A percentile compares a stretch with the other conserved stretches of the same genome.
Evolutionary conservation across 768 basidiomycete species (phyloP).

Genomic region (Kwoniella dendrophila): DNA sequence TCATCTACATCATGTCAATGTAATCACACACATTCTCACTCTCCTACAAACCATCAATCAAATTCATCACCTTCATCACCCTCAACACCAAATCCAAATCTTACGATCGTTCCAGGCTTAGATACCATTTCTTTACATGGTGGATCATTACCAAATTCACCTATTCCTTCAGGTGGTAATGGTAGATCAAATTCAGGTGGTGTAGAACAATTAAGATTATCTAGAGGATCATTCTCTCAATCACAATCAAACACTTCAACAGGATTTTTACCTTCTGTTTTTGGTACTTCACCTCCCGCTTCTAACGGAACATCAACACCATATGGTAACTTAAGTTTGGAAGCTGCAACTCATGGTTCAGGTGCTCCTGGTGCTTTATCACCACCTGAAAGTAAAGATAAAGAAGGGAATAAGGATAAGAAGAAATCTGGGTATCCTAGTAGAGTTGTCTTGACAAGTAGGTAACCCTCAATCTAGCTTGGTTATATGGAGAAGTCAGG

Average conservation of each 20-base stretch:
- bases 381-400: constrained; percentile 15
- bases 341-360: constrained; percentile 26
- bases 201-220: constrained; percentile 27
- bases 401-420: constrained; percentile 19
- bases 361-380: constrained; percentile 31
- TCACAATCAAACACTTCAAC: constrained; percentile 17
- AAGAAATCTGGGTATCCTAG: constrained; percentile 26
- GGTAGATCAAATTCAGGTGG: constrained; percentile 26
- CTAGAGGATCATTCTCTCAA: constrained; percentile 23
- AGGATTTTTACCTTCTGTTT: constrained; percentile 16
- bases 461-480: constrained; percentile 1
- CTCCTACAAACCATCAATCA: constrained; percentile 20
- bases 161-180: constrained; percentile 19
- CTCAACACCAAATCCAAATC: neutral
- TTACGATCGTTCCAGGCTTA: constrained; percentile 16
- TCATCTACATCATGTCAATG: constrained; percentile 10
- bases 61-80: constrained; percentile 15
- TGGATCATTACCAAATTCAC: constrained; percentile 27
- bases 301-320: constrained; percentile 29
- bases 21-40: constrained; percentile 11
- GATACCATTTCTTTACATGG: too few relatives aligned
- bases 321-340: constrained; percentile 38
- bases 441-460: constrained; percentile 32
- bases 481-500: too few relatives aligned
- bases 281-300: neutral